Conservation (phyloP, 2,329 filamentous ascomycete species). For the Cercospora citrullina region DNA sequence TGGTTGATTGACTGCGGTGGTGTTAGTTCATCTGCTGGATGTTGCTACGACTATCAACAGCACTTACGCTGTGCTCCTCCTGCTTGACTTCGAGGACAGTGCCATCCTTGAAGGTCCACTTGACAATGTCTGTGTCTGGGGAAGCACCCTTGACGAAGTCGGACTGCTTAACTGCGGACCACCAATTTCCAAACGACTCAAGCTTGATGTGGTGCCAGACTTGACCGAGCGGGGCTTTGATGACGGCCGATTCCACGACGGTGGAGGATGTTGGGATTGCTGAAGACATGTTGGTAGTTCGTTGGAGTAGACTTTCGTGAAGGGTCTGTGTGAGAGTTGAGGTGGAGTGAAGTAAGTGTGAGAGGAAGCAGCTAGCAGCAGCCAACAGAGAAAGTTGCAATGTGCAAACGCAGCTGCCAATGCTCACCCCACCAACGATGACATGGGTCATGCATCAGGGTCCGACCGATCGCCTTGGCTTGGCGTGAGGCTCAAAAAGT, state of each 20-base stretch:
- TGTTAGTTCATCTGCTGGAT: background rate
- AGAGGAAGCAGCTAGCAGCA: background rate
- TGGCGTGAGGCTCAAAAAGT: constrained; percentile 5
- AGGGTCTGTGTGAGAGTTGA: background rate
- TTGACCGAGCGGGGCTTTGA: constrained; percentile 63
- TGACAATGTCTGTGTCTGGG: constrained; percentile 56
- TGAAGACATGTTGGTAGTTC: constrained; percentile 22
- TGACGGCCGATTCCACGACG: constrained; percentile 66
- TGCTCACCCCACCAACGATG: constrained; percentile 6
- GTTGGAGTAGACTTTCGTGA: background rate
- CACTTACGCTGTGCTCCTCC: constrained; percentile 70
- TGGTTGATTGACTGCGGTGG: constrained; percentile 63
- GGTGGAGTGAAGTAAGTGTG: background rate
- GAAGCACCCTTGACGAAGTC: constrained; percentile 59
- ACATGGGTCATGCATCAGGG: constrained; percentile 2
- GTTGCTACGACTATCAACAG: background rate
- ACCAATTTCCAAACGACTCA: constrained; percentile 67
- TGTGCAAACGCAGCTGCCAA: constrained; percentile 5
- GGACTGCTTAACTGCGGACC: constrained; percentile 61
- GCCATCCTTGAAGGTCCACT: constrained; percentile 68
- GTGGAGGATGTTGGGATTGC: constrained; percentile 66
- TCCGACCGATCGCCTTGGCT: background rate
- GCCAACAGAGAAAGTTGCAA: background rate
- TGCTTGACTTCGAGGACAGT: constrained; percentile 70
- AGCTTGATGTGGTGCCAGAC: constrained; percentile 78